phyloP scores from a whole-genome alignment of 306 rosid species.

The Lablab purpureus region DNA sequence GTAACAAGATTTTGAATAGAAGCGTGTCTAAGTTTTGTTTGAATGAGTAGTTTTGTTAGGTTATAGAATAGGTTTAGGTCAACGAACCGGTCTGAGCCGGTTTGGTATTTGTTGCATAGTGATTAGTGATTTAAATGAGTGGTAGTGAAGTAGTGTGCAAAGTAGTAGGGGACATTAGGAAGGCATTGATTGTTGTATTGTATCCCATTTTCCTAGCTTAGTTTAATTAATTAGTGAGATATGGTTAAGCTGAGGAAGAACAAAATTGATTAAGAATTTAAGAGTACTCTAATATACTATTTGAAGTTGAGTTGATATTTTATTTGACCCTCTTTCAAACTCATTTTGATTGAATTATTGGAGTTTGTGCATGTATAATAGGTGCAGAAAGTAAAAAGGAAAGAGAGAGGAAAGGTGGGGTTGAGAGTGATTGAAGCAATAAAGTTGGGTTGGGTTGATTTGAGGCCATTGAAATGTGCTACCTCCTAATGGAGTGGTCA shows the following conservation, averaged over 20 bases:
- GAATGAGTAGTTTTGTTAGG: background rate
- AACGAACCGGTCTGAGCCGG: slow-evolving; percentile 43
- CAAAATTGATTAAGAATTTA: background rate
- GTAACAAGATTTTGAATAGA: too few relatives aligned
- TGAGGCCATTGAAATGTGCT: slow-evolving; percentile 49
- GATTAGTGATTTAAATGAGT: slow-evolving; percentile 40
- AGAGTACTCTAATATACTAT: background rate
- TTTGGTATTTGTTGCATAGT: slow-evolving; percentile 38
- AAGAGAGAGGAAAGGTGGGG: slow-evolving; percentile 19
- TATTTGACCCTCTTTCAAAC: slow-evolving; percentile 19
- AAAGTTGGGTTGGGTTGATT: slow-evolving; percentile 46
- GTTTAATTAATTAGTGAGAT: slow-evolving; percentile 42
- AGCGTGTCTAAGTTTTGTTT: background rate
- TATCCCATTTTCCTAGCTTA: slow-evolving; percentile 28
- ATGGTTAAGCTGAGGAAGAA: slow-evolving; percentile 5
- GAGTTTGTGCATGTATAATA: slow-evolving; percentile 20
- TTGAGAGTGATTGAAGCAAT: slow-evolving; percentile 38
- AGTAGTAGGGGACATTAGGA: slow-evolving; percentile 41
- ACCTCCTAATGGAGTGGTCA: slow-evolving; percentile 43
- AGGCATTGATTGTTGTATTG: slow-evolving; percentile 47
- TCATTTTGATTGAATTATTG: slow-evolving; percentile 47
- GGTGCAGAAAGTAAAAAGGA: background rate
- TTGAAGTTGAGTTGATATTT: slow-evolving; percentile 44
- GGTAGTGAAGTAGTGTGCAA: slow-evolving; percentile 34
- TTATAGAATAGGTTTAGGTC: slow-evolving; percentile 1